Conservation (phyloP, 768 basidiomycete genomes). For the Xerocomus potaroensis region DNA sequence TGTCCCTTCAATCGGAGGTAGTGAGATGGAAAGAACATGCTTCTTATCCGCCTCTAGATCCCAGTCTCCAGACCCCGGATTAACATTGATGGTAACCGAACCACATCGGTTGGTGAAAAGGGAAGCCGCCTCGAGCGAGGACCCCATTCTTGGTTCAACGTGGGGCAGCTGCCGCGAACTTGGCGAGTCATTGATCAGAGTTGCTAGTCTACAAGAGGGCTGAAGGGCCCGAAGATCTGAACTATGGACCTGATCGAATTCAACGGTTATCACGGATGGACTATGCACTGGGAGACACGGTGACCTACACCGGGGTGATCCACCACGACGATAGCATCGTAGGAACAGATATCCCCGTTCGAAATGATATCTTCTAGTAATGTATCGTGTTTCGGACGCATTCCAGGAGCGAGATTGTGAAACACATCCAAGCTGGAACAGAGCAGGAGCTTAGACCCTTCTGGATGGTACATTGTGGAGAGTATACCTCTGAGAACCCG, state of each 20-base stretch:
- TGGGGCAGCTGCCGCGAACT: constrained; percentile 64
- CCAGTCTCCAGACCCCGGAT: constrained; percentile 35
- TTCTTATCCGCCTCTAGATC: constrained; percentile 38
- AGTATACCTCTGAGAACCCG: constrained; percentile 51
- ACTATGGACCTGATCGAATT: constrained; percentile 54
- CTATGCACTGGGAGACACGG: background rate
- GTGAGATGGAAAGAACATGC: constrained; percentile 52
- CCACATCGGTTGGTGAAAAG: constrained; percentile 50
- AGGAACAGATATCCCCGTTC: constrained; percentile 49
- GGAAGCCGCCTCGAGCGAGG: constrained; percentile 37
- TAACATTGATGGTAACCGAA: constrained; percentile 43
- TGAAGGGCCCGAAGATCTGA: constrained; percentile 67
- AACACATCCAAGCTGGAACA: constrained; percentile 46
- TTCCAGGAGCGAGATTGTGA: constrained; percentile 35
- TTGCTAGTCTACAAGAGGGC: constrained; percentile 46
- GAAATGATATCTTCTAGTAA: constrained; percentile 44
- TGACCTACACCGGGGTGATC: constrained; percentile 68
- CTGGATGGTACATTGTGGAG: background rate
- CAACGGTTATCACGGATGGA: constrained; percentile 4
- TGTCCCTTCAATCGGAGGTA: constrained; percentile 46
- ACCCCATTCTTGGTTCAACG: constrained; percentile 31
- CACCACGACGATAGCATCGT: constrained; percentile 63
- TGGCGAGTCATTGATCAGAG: constrained; percentile 44
- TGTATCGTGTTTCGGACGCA: constrained; percentile 27
- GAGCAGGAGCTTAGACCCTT: background rate